Base-by-base conservation (phyloP, 331 rosid species). In the Prunus yedoensis region DNA sequence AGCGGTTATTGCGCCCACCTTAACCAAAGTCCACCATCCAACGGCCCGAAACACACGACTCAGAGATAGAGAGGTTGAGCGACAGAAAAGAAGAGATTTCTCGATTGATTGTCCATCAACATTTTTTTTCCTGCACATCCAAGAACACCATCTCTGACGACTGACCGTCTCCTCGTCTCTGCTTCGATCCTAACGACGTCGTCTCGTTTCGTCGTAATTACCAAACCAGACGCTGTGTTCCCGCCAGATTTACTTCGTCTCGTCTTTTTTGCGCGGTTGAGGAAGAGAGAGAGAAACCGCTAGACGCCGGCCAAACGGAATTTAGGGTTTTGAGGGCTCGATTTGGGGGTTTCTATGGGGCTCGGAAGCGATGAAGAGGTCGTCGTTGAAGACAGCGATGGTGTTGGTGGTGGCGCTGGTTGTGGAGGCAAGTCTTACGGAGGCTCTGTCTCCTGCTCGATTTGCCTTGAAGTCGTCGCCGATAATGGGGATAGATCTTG, bases 401-500 rank as follows among this genome's bases (percentile, higher is more conserved):
- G 74, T 27, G 88, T 79, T 12, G 82, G 38, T 13, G 54, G 79
- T 14, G 85, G 72, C 5, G 91, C 77, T 5, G 81, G 79, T 17
- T 79, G 76, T 35, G 77, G 88, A 50, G 84, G 81, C 17, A 90
- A 92, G 70, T 83, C 85, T 8, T 90, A 78, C 25, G 86, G 84
- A 43, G 87, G 85, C 57, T 88, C 94, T 1, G 88, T 92, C 1
- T 68, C 96, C 2, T 95, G 99, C 68, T 95, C 99, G 78, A 91
- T 95, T 82, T 95, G 99, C 78, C 98, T 92, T 51, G 99, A 95
- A 61, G 83, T 79, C 10, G 98, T 95, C 72, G 75, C 88, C 23
- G 96, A 91, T 78, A 89, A 84, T 80, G 89, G 99, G 9, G 94
- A 87, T 62, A 84, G 99, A 89, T 95, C 99, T 57, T 91, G 83